Evolutionary conservation across 2,329 filamentous ascomycete genomes (phyloP), one percentile per base, ranked within the genome.

Genomic region (Fragosphaeria purpurea): DNA sequence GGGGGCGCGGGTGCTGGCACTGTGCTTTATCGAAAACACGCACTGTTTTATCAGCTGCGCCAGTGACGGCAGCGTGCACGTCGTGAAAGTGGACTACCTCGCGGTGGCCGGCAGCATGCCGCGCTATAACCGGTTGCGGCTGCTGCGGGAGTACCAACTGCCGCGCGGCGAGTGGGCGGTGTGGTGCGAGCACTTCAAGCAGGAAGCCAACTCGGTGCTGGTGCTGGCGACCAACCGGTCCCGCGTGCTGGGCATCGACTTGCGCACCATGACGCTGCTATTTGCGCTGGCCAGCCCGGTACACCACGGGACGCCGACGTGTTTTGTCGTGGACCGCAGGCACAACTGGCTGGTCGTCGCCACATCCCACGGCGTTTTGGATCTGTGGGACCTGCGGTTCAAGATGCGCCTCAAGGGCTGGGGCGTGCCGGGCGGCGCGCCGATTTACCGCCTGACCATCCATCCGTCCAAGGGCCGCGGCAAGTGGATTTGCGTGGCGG

Each of bases 361-460:
- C 38, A 98, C 94, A 1, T 88, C 88, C 0, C 90, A 97, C 63
- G 93, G 94, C 38, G 84, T 97, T 33, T 73, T 98, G 7, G 86
- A 95, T 62, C 76, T 98, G 1, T 98, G 93, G 93, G 93, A 98
- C 66, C 74, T 98, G 41, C 85, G 93, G n/a, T 98, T 98, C 73
- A 85, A 82, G 57, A 79, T 97, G 59, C 80, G 88, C 30, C 72
- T 97, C 31, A 89, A 87, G 64, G 86, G 84, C 11, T 97, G 90
- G 88, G 88, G 88, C 1, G 77, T 96, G 33, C 82, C 87, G 0
- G 88, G 86, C 30, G 86, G 86, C 53, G 82, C 84, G 1, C 75
- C 87, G 13, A 88, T 97, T 55, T 85, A 91, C 59, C 79, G 88
- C 35, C 74, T 98, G 12, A 76, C 80, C 51, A 73, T 95, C 1